Evolutionary conservation across 257 asterid genomes (phyloP).

Genomic region (Nicotiana sylvestris): DNA sequence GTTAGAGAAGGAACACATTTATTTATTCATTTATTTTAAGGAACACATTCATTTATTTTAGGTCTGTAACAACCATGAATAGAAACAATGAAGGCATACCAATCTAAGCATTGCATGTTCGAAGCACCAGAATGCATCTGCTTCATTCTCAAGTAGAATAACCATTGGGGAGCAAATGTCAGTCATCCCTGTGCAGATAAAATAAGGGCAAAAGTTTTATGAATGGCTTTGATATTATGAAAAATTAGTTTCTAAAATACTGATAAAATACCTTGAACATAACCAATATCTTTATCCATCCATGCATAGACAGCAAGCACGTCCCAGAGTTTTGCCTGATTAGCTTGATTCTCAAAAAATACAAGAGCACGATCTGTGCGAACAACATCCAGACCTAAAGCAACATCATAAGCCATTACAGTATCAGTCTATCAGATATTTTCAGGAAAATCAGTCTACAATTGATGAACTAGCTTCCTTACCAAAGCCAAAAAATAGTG

Average conservation of each 20-base stretch:
- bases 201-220: constrained; percentile 17
- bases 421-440: neutral
- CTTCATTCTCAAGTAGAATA: constrained; percentile 80
- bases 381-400: constrained; percentile 78
- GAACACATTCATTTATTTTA: neutral
- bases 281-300: constrained; percentile 93
- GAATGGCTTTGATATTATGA: constrained; percentile 8
- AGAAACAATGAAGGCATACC: constrained; percentile 39
- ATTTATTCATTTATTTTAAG: too few relatives aligned
- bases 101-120: constrained; percentile 92
- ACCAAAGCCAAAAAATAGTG: neutral
- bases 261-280: constrained; percentile 78
- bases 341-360: constrained; percentile 71
- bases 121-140: constrained; percentile 98
- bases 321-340: constrained; percentile 87
- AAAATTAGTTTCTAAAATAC: constrained; percentile 4
- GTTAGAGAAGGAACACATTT: neutral
- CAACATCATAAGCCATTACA: neutral
- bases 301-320: constrained; percentile 85
- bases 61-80: constrained; percentile 10
- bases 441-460: neutral
- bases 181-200: constrained; percentile 70
- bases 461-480: neutral
- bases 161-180: constrained; percentile 96
- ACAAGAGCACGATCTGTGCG: constrained; percentile 84